Percentiles rank a stretch among this genome's conserved stretches.
Conservation (phyloP, 495 filamentous ascomycete species). For the Achaetomiella virescens region DNA sequence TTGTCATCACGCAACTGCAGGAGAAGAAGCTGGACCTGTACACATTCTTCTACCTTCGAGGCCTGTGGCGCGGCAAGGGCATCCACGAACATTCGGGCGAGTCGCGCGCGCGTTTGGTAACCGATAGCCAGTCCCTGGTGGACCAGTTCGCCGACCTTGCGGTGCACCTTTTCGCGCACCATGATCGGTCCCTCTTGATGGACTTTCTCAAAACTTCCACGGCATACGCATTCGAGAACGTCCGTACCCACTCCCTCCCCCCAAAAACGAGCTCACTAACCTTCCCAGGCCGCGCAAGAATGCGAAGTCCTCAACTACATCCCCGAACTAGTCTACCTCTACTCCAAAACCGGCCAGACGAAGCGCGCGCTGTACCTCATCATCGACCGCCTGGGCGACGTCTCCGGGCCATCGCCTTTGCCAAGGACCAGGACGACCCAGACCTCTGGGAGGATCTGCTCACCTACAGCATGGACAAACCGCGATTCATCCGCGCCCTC, state of each 20-base stretch:
- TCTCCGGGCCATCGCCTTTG: slow-evolving; percentile 90
- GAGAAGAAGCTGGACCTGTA: slow-evolving; percentile 55
- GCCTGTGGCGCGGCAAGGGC: slow-evolving; percentile 71
- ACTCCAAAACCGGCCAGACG: slow-evolving; percentile 89
- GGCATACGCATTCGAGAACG: slow-evolving; percentile 72
- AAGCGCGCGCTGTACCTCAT: slow-evolving; percentile 87
- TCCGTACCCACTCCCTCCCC: slow-evolving; percentile 6
- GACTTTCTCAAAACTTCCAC: slow-evolving; percentile 79
- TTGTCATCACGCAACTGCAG: slow-evolving; percentile 70
- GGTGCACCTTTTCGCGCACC: slow-evolving; percentile 76
- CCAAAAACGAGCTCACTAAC: slow-evolving; percentile 1
- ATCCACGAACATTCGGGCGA: slow-evolving; percentile 38
- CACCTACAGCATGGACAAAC: slow-evolving; percentile 93
- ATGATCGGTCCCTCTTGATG: slow-evolving; percentile 73
- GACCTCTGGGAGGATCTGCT: slow-evolving; percentile 94
- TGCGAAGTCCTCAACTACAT: slow-evolving; percentile 76
- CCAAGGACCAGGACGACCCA: slow-evolving; percentile 82
- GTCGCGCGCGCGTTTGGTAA: slow-evolving; percentile 39
- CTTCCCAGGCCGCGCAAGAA: slow-evolving; percentile 55
- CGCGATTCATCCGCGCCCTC: slow-evolving; percentile 83
- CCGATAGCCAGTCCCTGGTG: slow-evolving; percentile 68
- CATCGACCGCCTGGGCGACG: slow-evolving; percentile 79
- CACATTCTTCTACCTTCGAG: slow-evolving; percentile 84
- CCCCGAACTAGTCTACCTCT: slow-evolving; percentile 84
- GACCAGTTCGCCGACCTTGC: slow-evolving; percentile 81